Percentiles rank a stretch among this genome's conserved stretches.
phyloP scores from a whole-genome alignment of 345 rosid genomes.

The Dipteronia sinensis region DNA sequence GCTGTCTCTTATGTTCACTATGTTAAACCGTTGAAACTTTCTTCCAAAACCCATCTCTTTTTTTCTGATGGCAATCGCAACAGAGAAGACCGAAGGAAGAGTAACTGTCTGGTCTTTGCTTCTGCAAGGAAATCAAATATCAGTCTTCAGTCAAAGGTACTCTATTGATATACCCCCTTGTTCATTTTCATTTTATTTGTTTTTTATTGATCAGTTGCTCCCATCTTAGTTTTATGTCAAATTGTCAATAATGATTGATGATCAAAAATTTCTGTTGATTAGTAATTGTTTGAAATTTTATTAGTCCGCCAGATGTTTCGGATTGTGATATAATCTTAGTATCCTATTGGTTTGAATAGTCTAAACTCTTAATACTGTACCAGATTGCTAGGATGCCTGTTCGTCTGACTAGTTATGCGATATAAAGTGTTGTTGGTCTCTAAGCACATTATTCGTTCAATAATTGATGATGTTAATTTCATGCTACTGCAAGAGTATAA shows the following conservation, averaged over 20 bases:
- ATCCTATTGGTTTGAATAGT: not conserved
- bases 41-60: not conserved
- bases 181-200: conserved; percentile 7
- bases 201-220: not conserved
- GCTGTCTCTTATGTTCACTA: not conserved
- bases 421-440: not conserved
- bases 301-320: not conserved
- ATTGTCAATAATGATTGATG: too few species aligned
- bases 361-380: not conserved
- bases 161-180: not conserved
- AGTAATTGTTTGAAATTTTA: too few species aligned
- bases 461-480: not conserved
- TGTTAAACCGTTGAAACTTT: not conserved
- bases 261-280: not conserved
- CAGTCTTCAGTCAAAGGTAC: conserved; percentile 12
- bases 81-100: not conserved
- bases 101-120: not conserved
- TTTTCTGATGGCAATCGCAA: not conserved
- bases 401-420: not conserved
- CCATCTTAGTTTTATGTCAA: too few species aligned
- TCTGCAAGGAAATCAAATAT: not conserved
- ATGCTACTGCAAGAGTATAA: not conserved
- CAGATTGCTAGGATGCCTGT: too few species aligned
- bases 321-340: not conserved
- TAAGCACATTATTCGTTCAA: not conserved